Evolutionary conservation across 1,284 basidiomycete species (phyloP).

Genomic region (Ceratobasidium sp.): DNA sequence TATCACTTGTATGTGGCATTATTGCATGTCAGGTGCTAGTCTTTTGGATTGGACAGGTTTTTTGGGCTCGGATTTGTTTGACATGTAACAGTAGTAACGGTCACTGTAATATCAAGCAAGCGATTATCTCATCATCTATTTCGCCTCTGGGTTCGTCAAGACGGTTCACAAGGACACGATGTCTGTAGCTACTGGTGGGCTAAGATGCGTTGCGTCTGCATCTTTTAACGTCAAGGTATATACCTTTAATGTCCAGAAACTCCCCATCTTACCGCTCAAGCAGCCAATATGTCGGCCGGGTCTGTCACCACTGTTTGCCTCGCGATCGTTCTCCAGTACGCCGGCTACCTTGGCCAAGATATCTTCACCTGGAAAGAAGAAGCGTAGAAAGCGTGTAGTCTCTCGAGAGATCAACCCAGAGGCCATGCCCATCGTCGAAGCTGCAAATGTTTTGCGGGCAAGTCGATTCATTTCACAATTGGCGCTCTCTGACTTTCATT

Average conservation of each 20-base stretch:
- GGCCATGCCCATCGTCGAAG: constrained; percentile 40
- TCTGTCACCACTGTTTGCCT: not conserved
- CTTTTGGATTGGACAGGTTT: not conserved
- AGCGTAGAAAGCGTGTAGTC: not conserved
- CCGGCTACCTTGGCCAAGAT: constrained; percentile 12
- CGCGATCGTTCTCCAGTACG: constrained; percentile 13
- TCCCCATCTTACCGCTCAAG: not conserved
- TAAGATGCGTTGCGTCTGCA: constrained; percentile 12
- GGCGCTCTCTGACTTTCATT: not conserved
- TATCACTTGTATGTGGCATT: not conserved
- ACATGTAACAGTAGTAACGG: constrained; percentile 26
- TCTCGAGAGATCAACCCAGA: constrained; percentile 30
- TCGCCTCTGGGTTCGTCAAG: not conserved
- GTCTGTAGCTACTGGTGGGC: not conserved
- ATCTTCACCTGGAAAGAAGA: constrained; percentile 33
- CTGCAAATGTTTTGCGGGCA: constrained; percentile 38
- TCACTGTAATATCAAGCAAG: constrained; percentile 22
- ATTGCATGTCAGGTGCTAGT: not conserved
- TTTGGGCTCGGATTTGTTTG: not conserved
- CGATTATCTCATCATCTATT: constrained; percentile 22
- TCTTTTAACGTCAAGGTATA: not conserved
- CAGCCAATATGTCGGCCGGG: not conserved
- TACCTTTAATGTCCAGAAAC: not conserved
- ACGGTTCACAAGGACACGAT: not conserved
- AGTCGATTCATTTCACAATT: not conserved